phyloP scores from a whole-genome alignment of 139 green algal genomes.

The Penium margaritaceum region DNA sequence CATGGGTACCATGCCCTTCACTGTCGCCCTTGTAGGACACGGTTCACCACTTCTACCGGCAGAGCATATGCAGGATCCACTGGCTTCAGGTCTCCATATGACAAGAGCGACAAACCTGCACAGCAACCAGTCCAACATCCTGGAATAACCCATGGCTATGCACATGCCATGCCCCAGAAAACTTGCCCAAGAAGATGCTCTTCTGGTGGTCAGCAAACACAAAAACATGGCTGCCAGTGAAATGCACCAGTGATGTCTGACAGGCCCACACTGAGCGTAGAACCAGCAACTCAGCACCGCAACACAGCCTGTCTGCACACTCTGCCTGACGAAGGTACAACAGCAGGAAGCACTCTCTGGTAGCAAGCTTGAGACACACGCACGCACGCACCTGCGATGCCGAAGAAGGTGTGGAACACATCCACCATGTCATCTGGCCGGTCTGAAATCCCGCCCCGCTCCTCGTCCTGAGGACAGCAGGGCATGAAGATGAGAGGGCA shows the following conservation, averaged over 20 bases:
- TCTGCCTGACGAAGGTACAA: too few relatives aligned
- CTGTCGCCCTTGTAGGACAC: too few relatives aligned
- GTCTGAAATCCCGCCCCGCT: slow-evolving; percentile 89
- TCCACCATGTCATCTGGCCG: slow-evolving; percentile 89
- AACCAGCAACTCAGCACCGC: neutral
- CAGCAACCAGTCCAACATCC: neutral
- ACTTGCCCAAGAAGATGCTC: neutral
- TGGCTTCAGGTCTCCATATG: slow-evolving; percentile 56
- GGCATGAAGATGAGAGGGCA: too few relatives aligned
- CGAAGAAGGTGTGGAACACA: slow-evolving; percentile 98
- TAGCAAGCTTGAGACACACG: neutral
- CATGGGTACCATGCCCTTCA: too few relatives aligned
- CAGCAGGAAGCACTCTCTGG: too few relatives aligned
- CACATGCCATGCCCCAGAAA: neutral
- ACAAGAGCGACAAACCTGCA: slow-evolving; percentile 74
- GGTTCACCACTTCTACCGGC: slow-evolving; percentile 65
- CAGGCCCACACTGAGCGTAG: neutral
- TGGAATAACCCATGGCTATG: neutral
- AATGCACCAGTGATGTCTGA: neutral
- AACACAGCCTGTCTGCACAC: neutral
- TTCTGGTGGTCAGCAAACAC: too few relatives aligned
- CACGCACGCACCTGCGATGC: slow-evolving; percentile 64
- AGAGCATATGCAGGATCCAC: slow-evolving; percentile 85
- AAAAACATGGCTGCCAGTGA: too few relatives aligned
- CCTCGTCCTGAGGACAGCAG: slow-evolving; percentile 67